Evolutionary conservation across 1,284 basidiomycete species (phyloP), one percentile per base, ranked within the genome.

Genomic region (Vanrija pseudolonga): DNA sequence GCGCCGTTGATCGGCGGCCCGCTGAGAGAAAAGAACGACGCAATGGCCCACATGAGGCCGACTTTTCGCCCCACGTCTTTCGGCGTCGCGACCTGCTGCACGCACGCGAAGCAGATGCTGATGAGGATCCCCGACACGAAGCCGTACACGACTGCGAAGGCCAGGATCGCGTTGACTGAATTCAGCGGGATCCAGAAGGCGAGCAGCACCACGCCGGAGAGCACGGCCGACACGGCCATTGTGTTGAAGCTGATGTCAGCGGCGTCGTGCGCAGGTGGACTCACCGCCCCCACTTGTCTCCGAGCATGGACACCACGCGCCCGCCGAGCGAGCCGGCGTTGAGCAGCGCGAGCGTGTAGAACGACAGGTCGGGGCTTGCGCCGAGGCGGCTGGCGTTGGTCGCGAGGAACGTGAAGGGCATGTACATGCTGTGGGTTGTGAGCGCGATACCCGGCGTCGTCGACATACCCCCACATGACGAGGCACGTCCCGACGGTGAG

Each of bases 1-100:
- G 72, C 71, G 18, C 73, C 73, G 0, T 63, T 61, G 50, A 74
- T 73, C 0, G 72, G 71, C 9, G 71, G 71, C 0, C 72, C 72
- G 26, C 65, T 66, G 9, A 75, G 53, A 0, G 63, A 67, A 0
- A 65, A 61, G 20, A 72, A 20, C 0, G 66, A 65, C 12, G 64
- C 56, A 26, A 65, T 38, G 17, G 56, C n/a, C 46, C 56, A 63
- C 15, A 61, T 55, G n/a, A 69, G 43, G 7, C 67, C 67, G 32
- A 64, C 55, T 7, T 65, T 53, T 9, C 57, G 41, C 14, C 67
- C 67, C 32, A 68, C 63, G 45, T 69, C 66, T n/a, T 39, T 20
- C 22, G 50, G 49, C 11, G 50, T 46, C 6, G 56, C 59, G 5
- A 61, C 55, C 44, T 60, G 41, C 3, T 61, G 46, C 40, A 69